Conservation (phyloP, 2,329 filamentous ascomycete genomes). For the Fusarium sp. region DNA sequence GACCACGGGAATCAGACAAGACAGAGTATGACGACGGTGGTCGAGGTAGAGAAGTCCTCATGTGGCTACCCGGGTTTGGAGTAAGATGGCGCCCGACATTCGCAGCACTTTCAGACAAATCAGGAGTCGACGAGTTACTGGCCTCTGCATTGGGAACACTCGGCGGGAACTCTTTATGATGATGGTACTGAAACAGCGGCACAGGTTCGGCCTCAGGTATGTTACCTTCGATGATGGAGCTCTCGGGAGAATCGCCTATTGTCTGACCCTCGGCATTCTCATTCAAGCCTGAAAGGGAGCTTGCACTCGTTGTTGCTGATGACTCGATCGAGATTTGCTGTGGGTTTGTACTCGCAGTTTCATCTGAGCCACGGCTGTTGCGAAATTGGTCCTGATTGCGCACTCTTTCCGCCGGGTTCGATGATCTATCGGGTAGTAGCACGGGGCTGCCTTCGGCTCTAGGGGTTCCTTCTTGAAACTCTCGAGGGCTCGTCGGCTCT, state of each 20-base stretch:
- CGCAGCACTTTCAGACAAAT: constrained; percentile 65
- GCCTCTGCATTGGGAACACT: constrained; percentile 61
- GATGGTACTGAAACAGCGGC: constrained; percentile 74
- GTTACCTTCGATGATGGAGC: constrained; percentile 65
- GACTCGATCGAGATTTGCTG: constrained; percentile 66
- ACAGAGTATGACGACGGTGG: constrained; percentile 84
- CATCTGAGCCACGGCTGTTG: constrained; percentile 69
- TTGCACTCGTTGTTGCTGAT: constrained; percentile 70
- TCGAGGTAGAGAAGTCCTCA: constrained; percentile 73
- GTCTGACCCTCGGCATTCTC: constrained; percentile 63
- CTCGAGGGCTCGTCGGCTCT: constrained; percentile 27
- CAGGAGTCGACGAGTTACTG: constrained; percentile 66
- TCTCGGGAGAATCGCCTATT: constrained; percentile 64
- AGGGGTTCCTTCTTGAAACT: constrained; percentile 26
- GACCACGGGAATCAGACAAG: constrained; percentile 78
- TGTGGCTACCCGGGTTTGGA: constrained; percentile 68
- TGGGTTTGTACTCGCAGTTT: constrained; percentile 65
- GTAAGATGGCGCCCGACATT: constrained; percentile 75
- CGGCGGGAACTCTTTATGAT: constrained; percentile 65
- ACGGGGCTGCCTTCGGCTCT: constrained; percentile 12
- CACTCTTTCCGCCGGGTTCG: constrained; percentile 52
- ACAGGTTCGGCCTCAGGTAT: constrained; percentile 62
- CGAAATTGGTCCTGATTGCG: constrained; percentile 59
- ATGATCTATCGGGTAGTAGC: constrained; percentile 23
- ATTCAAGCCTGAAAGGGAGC: constrained; percentile 67